A percentile compares a stretch with the other conserved stretches of the same genome.
Evolutionary conservation across 2,329 filamentous ascomycete species (phyloP).

Genomic region (Botrytis aclada): DNA sequence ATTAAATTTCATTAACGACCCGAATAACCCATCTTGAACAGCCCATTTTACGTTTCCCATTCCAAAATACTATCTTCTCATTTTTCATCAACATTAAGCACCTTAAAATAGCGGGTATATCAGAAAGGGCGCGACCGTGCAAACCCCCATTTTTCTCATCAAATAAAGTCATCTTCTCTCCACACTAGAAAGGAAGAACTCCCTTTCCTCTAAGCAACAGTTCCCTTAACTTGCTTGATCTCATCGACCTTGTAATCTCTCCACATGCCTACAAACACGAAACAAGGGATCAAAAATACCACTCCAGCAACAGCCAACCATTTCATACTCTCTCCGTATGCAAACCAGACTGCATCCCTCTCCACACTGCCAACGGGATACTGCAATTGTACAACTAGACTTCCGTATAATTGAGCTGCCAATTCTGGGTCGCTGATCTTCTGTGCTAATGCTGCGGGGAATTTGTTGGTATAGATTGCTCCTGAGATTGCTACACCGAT

Average conservation of each 20-base stretch:
- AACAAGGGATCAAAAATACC: conserved; percentile 43
- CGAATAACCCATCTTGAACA: not conserved
- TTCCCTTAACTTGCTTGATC: conserved; percentile 33
- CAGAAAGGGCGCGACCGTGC: not conserved
- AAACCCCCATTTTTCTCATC: not conserved
- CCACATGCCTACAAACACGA: conserved; percentile 46
- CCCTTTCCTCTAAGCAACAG: conserved; percentile 23
- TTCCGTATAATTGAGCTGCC: conserved; percentile 45
- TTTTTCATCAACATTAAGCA: not conserved
- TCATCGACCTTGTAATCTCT: conserved; percentile 47
- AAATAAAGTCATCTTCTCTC: not conserved
- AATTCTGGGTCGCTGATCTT: conserved; percentile 44
- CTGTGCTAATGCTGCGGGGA: conserved; percentile 38
- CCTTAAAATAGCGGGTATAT: not conserved
- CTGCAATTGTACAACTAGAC: conserved; percentile 51
- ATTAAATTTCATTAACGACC: not conserved
- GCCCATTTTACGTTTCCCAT: not conserved
- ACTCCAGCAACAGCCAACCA: conserved; percentile 41
- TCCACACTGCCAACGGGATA: conserved; percentile 51
- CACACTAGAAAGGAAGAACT: too few species aligned
- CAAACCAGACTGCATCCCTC: conserved; percentile 55
- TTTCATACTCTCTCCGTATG: conserved; percentile 55
- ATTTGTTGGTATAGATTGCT: conserved; percentile 63
- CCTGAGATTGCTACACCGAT: conserved; percentile 59
- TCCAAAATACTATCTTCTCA: not conserved